A percentile compares a stretch with the other conserved stretches of the same genome.
Conservation (phyloP, 2,329 filamentous ascomycete species). For the Juglanconis oblonga region DNA sequence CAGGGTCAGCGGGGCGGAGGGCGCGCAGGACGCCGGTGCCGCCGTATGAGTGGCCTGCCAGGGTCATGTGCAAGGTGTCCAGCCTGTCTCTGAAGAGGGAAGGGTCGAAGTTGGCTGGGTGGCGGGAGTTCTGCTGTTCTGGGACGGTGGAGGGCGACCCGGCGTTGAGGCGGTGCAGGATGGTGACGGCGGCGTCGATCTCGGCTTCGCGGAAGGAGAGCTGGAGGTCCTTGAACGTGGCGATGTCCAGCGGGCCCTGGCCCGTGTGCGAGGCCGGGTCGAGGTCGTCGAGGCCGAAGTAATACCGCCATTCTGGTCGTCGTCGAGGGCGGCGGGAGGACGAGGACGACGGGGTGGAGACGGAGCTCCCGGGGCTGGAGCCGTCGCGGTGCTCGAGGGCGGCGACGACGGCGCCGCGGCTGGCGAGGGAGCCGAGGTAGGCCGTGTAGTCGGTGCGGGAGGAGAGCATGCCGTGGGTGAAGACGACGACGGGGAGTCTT, state of each 20-base stretch:
- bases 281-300: slow-evolving; percentile 9
- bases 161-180: slow-evolving; percentile 39
- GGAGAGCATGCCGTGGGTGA: slow-evolving; percentile 51
- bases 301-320: slow-evolving; percentile 6
- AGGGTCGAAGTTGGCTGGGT: slow-evolving; percentile 42
- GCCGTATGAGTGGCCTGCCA: slow-evolving; percentile 65
- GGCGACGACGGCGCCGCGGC: slow-evolving; percentile 46
- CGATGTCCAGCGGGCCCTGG: slow-evolving; percentile 27
- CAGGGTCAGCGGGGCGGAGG: slow-evolving; percentile 39
- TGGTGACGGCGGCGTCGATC: slow-evolving; percentile 41
- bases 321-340: neutral
- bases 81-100: slow-evolving; percentile 51
- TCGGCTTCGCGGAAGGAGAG: slow-evolving; percentile 50
- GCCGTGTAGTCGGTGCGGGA: slow-evolving; percentile 51
- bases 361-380: slow-evolving; percentile 43
- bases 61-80: slow-evolving; percentile 51
- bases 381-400: slow-evolving; percentile 52
- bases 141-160: slow-evolving; percentile 35
- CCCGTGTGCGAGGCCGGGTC: neutral
- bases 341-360: slow-evolving; percentile 27
- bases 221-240: slow-evolving; percentile 41
- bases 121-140: slow-evolving; percentile 39
- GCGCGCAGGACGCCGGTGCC: slow-evolving; percentile 62
- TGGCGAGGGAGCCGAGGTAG: slow-evolving; percentile 48
- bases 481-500: slow-evolving; percentile 43